These are phyloP conservation scores for Clausena lansium DNA, from an alignment of 345 rosid species.

Conservation along the genomic window DNA sequence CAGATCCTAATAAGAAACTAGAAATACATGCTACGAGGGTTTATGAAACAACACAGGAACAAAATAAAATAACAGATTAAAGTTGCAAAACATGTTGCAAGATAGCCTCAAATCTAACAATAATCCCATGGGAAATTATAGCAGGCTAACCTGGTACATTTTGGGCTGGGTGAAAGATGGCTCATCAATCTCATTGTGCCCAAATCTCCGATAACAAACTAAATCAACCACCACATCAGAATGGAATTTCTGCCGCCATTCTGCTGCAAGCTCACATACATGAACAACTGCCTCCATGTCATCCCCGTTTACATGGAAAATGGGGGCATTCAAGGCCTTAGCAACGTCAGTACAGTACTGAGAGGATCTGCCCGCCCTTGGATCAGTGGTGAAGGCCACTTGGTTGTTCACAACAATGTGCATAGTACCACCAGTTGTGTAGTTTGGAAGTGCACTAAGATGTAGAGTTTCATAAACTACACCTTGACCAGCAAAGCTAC, in stretches of 20 bases:
- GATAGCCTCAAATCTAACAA: conserved; percentile 4
- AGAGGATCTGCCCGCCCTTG: conserved; percentile 73
- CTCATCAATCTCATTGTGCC: conserved; percentile 84
- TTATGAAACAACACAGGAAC: not conserved
- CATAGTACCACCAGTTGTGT: conserved; percentile 82
- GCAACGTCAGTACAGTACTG: conserved; percentile 91
- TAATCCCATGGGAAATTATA: not conserved
- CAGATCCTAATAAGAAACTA: not conserved
- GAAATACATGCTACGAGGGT: not conserved
- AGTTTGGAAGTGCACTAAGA: conserved; percentile 87
- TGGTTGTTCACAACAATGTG: conserved; percentile 88
- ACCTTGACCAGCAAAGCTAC: conserved; percentile 90
- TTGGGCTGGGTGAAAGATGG: conserved; percentile 84
- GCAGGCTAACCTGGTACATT: conserved; percentile 64
- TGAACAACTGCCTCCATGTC: conserved; percentile 80
- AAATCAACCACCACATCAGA: conserved; percentile 82
- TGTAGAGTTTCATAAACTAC: conserved; percentile 86
- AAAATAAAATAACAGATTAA: not conserved
- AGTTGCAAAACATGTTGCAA: not conserved
- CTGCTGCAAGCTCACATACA: conserved; percentile 82
- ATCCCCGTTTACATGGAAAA: conserved; percentile 77
- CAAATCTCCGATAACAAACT: conserved; percentile 76
- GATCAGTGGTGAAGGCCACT: conserved; percentile 89
- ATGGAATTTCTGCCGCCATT: conserved; percentile 87
- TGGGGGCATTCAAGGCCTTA: conserved; percentile 78